Conservation (phyloP, 2,329 filamentous ascomycete genomes). For the Neonectria faginata region DNA sequence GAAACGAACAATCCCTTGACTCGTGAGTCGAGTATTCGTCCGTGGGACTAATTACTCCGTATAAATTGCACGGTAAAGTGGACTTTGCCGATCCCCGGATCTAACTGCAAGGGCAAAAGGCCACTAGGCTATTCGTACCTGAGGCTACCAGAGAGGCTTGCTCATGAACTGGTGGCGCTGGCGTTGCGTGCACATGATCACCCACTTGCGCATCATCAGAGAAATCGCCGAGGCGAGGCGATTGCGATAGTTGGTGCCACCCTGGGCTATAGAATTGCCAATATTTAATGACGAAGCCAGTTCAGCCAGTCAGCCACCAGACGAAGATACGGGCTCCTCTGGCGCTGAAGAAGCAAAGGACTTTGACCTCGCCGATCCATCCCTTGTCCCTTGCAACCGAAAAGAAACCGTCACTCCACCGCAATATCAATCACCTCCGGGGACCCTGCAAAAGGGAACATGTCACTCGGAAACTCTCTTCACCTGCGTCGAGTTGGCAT, state of each 20-base stretch:
- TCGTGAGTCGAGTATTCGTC: too few relatives aligned
- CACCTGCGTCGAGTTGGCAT: neutral
- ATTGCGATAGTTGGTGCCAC: neutral
- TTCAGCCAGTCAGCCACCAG: neutral
- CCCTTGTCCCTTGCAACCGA: neutral
- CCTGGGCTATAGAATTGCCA: conserved; percentile 7
- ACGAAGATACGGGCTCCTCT: neutral
- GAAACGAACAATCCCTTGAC: neutral
- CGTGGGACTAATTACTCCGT: too few relatives aligned
- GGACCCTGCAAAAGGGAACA: conserved; percentile 13
- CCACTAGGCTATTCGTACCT: neutral
- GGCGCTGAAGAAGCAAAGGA: neutral
- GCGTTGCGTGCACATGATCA: neutral
- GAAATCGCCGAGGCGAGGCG: neutral
- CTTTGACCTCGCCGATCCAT: conserved; percentile 14
- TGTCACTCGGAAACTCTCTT: conserved; percentile 3
- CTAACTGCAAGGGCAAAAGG: neutral
- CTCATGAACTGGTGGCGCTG: conserved; percentile 7
- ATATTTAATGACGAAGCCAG: conserved; percentile 18
- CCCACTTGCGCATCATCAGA: neutral
- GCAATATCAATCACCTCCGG: conserved; percentile 19
- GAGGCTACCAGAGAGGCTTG: neutral
- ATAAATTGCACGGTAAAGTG: neutral
- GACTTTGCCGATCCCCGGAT: neutral
- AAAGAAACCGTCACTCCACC: conserved; percentile 22